Conservation (phyloP, 2,329 filamentous ascomycete species). For the Trichophyton equinum region DNA sequence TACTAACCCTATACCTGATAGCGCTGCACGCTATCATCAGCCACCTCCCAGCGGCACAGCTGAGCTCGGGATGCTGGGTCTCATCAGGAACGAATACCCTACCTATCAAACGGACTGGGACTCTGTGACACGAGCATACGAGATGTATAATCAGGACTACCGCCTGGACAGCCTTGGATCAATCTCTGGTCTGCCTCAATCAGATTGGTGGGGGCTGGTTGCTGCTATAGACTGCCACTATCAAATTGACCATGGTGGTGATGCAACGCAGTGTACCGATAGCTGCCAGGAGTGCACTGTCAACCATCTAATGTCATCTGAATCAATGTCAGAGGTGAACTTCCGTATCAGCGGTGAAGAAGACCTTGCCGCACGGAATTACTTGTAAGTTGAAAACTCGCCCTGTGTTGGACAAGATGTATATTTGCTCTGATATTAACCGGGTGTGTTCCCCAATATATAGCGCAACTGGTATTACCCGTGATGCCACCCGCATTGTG, state of each 20-base stretch:
- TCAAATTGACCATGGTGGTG: slow-evolving; percentile 28
- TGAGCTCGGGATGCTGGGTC: slow-evolving; percentile 25
- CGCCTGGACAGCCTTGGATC: slow-evolving; percentile 32
- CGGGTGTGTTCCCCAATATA: background rate
- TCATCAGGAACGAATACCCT: slow-evolving; percentile 20
- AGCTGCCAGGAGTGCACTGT: slow-evolving; percentile 26
- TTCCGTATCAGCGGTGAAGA: slow-evolving; percentile 28
- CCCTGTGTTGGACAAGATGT: background rate
- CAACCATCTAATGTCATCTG: slow-evolving; percentile 25
- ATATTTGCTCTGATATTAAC: slow-evolving; percentile 10
- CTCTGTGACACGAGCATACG: slow-evolving; percentile 25
- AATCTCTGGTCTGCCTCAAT: slow-evolving; percentile 30
- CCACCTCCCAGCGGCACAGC: slow-evolving; percentile 15
- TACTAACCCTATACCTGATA: slow-evolving; percentile 15
- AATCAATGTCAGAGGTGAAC: slow-evolving; percentile 20
- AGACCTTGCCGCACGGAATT: slow-evolving; percentile 23
- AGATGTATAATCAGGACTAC: slow-evolving; percentile 28
- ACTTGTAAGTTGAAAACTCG: slow-evolving; percentile 26
- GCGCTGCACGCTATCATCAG: slow-evolving; percentile 18
- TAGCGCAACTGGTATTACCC: slow-evolving; percentile 31
- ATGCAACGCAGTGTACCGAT: slow-evolving; percentile 20
- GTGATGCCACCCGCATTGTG: slow-evolving; percentile 31
- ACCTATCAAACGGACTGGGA: slow-evolving; percentile 31
- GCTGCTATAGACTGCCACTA: slow-evolving; percentile 35
- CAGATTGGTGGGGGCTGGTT: slow-evolving; percentile 33